phyloP scores from a whole-genome alignment of 2,329 filamentous ascomycete species.

The Hypoxylon sp. region DNA sequence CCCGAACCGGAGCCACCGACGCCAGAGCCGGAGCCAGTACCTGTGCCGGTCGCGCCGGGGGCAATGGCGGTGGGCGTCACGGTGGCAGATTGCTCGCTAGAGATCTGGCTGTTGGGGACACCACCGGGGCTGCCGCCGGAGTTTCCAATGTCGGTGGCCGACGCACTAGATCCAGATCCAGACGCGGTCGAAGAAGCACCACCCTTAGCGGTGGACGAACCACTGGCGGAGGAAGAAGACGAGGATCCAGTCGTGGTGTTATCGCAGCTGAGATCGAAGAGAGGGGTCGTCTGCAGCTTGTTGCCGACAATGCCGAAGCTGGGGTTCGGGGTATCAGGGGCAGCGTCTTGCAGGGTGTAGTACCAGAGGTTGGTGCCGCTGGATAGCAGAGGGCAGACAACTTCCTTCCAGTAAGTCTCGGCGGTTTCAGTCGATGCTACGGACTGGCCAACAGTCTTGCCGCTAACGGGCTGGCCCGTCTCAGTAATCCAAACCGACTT shows the following conservation, averaged over 20 bases:
- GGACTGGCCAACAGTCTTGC: conserved; percentile 70
- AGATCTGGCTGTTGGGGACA: conserved; percentile 47
- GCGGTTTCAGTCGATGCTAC: conserved; percentile 76
- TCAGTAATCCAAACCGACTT: conserved; percentile 89
- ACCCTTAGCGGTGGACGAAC: conserved; percentile 40
- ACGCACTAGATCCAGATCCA: conserved; percentile 24
- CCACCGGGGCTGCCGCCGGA: conserved; percentile 47
- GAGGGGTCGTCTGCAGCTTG: conserved; percentile 64
- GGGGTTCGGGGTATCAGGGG: conserved; percentile 69
- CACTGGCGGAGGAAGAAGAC: conserved; percentile 38
- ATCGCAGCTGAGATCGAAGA: conserved; percentile 73
- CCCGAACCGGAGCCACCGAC: conserved; percentile 46
- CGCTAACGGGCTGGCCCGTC: conserved; percentile 86
- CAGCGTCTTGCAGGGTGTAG: conserved; percentile 79
- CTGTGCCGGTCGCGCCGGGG: conserved; percentile 35
- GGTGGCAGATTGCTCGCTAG: conserved; percentile 44
- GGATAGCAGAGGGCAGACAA: conserved; percentile 77
- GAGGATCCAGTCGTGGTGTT: conserved; percentile 49
- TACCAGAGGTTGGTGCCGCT: conserved; percentile 76
- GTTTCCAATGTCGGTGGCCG: conserved; percentile 34
- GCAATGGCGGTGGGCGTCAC: conserved; percentile 35
- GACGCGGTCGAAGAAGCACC: conserved; percentile 32
- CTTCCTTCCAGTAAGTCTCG: conserved; percentile 82
- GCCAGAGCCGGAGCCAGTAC: conserved; percentile 39
- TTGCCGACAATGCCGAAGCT: conserved; percentile 77